phyloP scores from a whole-genome alignment of 257 asterid genomes.

The Cordia subcordata region DNA sequence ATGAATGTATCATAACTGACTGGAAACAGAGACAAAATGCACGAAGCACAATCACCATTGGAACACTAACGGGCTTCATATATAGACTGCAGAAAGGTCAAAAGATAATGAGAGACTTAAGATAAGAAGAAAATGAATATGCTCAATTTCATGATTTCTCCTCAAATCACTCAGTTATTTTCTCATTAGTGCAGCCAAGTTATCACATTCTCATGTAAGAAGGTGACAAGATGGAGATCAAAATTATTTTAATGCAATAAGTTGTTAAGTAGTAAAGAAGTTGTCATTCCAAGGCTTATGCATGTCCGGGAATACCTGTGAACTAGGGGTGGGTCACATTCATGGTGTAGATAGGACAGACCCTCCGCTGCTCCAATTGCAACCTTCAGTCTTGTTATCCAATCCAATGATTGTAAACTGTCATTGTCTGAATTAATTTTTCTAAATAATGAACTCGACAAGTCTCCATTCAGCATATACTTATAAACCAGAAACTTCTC shows the following conservation, averaged over 20 bases:
- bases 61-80: no score
- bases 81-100: no score
- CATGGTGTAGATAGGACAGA: slow-evolving; percentile 82
- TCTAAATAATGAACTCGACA: slow-evolving; percentile 78
- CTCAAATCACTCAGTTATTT: no score
- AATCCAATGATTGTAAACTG: slow-evolving; percentile 78
- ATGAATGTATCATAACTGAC: no score
- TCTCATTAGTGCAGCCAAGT: not conserved
- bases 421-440: slow-evolving; percentile 50
- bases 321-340: slow-evolving; percentile 82
- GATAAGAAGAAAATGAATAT: no score
- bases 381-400: slow-evolving; percentile 92
- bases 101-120: no score
- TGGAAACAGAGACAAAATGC: no score
- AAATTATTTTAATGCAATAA: no score
- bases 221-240: no score
- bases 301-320: slow-evolving; percentile 60
- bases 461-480: slow-evolving; percentile 77
- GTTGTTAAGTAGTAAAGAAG: not conserved
- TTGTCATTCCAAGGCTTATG: not conserved
- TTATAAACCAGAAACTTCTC: slow-evolving; percentile 81
- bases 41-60: no score
- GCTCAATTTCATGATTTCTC: no score
- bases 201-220: no score
- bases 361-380: slow-evolving; percentile 96